Conservation (phyloP, 768 basidiomycete genomes). For the Lentinus brumalis region DNA sequence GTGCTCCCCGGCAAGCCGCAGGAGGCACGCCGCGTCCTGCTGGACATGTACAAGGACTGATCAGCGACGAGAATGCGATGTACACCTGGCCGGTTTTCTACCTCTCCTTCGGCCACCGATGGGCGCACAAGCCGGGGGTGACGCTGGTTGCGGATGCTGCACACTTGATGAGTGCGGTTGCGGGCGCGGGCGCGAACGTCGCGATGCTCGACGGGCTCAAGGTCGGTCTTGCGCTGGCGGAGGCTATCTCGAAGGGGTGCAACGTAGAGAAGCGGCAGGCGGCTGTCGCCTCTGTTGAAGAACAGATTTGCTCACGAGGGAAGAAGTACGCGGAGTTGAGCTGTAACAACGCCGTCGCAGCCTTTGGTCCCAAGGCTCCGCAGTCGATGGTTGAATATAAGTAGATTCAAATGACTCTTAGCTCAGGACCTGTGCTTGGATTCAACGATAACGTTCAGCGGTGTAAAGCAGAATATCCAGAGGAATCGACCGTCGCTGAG, state of each 20-base stretch:
- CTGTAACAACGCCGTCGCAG: slow-evolving; percentile 3
- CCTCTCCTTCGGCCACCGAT: slow-evolving; percentile 12
- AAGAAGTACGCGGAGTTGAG: slow-evolving; percentile 1
- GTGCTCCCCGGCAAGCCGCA: slow-evolving; percentile 7
- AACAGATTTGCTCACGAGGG: slow-evolving; percentile 1
- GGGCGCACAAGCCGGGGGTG: slow-evolving; percentile 11
- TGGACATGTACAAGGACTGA: slow-evolving; percentile 4
- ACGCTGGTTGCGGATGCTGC: slow-evolving; percentile 33
- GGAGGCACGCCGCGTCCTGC: slow-evolving; percentile 10
- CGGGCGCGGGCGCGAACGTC: slow-evolving; percentile 39
- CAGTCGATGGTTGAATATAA: slow-evolving; percentile 5
- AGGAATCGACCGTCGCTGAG: too few species aligned
- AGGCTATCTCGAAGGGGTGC: not conserved
- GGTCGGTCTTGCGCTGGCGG: slow-evolving; percentile 11
- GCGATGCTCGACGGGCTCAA: slow-evolving; percentile 32
- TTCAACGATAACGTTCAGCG: too few species aligned
- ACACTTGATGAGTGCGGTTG: slow-evolving; percentile 40
- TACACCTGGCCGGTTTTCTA: slow-evolving; percentile 17
- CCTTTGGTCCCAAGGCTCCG: slow-evolving; percentile 11
- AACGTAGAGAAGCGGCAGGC: not conserved
- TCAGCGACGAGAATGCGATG: slow-evolving; percentile 7
- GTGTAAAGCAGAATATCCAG: too few species aligned
- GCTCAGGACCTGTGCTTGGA: too few species aligned
- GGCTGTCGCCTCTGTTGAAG: slow-evolving; percentile 3
- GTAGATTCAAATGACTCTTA: too few species aligned